Percentiles rank a stretch among this genome's conserved stretches.
Evolutionary conservation across 306 rosid genomes (phyloP).

Genomic region (Cicer cuneatum): DNA sequence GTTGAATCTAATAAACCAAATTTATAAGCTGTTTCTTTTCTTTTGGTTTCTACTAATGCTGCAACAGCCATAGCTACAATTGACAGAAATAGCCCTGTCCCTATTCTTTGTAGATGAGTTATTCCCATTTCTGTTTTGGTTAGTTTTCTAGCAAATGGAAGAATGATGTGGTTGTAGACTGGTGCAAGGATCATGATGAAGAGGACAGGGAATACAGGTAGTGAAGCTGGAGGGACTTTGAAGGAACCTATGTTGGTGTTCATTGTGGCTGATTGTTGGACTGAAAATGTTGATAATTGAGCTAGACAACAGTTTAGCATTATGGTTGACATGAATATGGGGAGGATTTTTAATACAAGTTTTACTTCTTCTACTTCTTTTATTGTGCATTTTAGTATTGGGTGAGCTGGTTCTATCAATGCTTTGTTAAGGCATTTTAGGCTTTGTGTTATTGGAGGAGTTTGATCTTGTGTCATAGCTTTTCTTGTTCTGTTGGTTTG

Average conservation of each 20-base stretch:
- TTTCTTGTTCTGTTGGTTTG: conserved; percentile 29
- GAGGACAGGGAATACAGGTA: conserved; percentile 72
- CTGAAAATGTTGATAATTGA: conserved; percentile 84
- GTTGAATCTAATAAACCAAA: conserved; percentile 49
- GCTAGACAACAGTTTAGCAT: conserved; percentile 85
- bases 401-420: conserved; percentile 52
- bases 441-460: conserved; percentile 49
- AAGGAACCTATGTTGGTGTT: conserved; percentile 66
- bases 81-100: conserved; percentile 68
- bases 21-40: conserved; percentile 57
- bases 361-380: conserved; percentile 79
- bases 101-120: conserved; percentile 69
- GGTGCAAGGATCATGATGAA: conserved; percentile 80
- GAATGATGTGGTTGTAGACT: conserved; percentile 60
- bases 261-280: conserved; percentile 88
- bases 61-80: conserved; percentile 81
- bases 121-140: conserved; percentile 75
- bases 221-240: conserved; percentile 86
- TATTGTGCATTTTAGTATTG: conserved; percentile 55
- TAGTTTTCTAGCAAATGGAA: conserved; percentile 60
- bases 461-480: conserved; percentile 22
- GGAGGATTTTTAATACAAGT: conserved; percentile 60
- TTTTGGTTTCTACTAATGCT: conserved; percentile 76
- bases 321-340: conserved; percentile 74
- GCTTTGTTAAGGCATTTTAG: conserved; percentile 66